phyloP scores from a whole-genome alignment of 2,329 filamentous ascomycete genomes.

The Sclerotinia glacialis region DNA sequence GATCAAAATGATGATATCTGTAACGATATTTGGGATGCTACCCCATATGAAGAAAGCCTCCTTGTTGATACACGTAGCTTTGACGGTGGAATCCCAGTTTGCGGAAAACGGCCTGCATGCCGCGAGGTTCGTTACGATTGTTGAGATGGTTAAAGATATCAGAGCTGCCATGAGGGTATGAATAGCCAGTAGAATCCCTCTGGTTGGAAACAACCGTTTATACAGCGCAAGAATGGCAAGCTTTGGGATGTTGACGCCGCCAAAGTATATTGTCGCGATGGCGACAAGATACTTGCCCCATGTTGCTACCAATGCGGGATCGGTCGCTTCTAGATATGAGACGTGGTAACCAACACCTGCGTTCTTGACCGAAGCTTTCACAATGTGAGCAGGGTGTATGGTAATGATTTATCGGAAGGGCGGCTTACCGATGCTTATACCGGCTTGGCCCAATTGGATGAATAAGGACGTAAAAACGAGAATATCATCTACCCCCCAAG shows the following conservation, averaged over 20 bases:
- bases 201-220: not conserved
- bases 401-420: not conserved
- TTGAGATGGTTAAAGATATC: not conserved
- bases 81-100: not conserved
- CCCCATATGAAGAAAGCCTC: conserved; percentile 3
- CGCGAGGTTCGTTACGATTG: not conserved
- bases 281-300: conserved; percentile 1
- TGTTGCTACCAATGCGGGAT: not conserved
- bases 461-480: not conserved
- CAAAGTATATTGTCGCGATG: not conserved
- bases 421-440: not conserved
- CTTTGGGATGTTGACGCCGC: conserved; percentile 1
- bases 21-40: conserved; percentile 15
- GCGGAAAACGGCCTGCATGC: conserved; percentile 1
- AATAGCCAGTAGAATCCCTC: not conserved
- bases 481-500: not conserved
- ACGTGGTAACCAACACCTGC: not conserved
- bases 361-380: not conserved
- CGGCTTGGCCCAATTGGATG: not conserved
- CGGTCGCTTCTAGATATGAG: not conserved
- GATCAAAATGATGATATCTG: conserved; percentile 8
- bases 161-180: conserved; percentile 1
- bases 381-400: not conserved
- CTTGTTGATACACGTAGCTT: conserved; percentile 2
- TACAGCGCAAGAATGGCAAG: conserved; percentile 4